Evolutionary conservation across 208 protist genomes (phyloP), one percentile per base, ranked within the genome.

Genomic region (Trypanosoma melophagium): DNA sequence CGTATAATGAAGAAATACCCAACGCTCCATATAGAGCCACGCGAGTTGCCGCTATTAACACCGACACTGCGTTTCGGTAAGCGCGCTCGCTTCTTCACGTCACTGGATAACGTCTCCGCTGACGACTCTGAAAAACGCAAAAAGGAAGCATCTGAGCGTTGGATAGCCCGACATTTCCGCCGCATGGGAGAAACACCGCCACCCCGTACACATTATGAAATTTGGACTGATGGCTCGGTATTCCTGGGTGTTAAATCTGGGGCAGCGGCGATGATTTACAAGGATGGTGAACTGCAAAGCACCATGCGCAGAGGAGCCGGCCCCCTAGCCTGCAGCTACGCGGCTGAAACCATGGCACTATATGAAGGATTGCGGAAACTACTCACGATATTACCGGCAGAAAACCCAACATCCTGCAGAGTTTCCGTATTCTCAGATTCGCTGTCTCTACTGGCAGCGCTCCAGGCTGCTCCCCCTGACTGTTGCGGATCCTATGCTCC

Each of bases 141-240:
- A 40, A 41, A 60, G 9, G 38, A 31, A 17, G 56, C 41, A 21
- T 67, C 64, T 1, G 60, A 42, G 41, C n/a, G 42, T n/a, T 66
- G 40, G 51, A 19, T 56, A 35, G 51, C 19, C 3, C 9, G 62
- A 4, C 45, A 51, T 10, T 28, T 58, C 14, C 7, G 8, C 8
- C 28, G 44, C 5, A 58, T 59, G 7, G 44, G 19, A 2, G 10
- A 31, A 7, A 41, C 2, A 21, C 60, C 60, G 8, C 31, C 35
- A 8, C 19, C 21, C 3, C 42, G n/a, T 28, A 35, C 45, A 2
- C 17, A 74, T 41, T 74, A 57, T 42, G n/a, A 74, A 31, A 21
- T 74, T 22, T 75, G 69, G 61, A 62, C 69, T 21, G 69, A 75
- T 55, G 69, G 52, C 14, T 66, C 60, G 0, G 69, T 59, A 2